Conservation (phyloP, 2,329 filamentous ascomycete genomes). For the Sclerotinia nivalis region DNA sequence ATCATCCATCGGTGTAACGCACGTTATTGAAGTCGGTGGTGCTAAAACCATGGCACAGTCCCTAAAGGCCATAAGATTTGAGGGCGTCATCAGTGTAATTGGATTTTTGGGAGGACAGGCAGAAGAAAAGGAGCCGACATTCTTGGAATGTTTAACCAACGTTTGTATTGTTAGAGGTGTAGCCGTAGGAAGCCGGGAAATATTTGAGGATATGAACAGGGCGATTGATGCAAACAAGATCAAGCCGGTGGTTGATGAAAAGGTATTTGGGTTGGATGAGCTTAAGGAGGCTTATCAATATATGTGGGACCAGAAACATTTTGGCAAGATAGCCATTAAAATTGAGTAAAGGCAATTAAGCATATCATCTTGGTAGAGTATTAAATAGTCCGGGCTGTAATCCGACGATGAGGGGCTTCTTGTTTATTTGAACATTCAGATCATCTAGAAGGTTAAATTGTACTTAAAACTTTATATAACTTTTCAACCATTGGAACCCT, state of each 20-base stretch:
- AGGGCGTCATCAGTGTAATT: constrained; percentile 46
- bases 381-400: too few species aligned
- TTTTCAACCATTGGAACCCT: too few species aligned
- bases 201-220: constrained; percentile 54
- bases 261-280: constrained; percentile 49
- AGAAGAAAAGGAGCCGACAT: constrained; percentile 34
- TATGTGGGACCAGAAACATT: constrained; percentile 49
- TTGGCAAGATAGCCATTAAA: constrained; percentile 24
- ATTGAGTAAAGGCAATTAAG: constrained; percentile 11
- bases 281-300: constrained; percentile 51
- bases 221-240: constrained; percentile 51
- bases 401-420: too few species aligned
- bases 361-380: neutral
- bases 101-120: constrained; percentile 41
- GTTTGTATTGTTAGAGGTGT: constrained; percentile 50
- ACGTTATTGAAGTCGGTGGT: constrained; percentile 49
- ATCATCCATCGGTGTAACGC: constrained; percentile 44
- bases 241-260: constrained; percentile 50
- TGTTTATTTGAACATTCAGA: too few species aligned
- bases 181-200: constrained; percentile 48
- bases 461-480: too few species aligned
- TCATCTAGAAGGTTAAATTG: too few species aligned
- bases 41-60: constrained; percentile 45
- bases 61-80: constrained; percentile 45
- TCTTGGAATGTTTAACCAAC: constrained; percentile 40